These are phyloP conservation scores for Aspergillus bombycis DNA, from an alignment of 2,329 filamentous ascomycete genomes.

Conservation along the genomic window DNA sequence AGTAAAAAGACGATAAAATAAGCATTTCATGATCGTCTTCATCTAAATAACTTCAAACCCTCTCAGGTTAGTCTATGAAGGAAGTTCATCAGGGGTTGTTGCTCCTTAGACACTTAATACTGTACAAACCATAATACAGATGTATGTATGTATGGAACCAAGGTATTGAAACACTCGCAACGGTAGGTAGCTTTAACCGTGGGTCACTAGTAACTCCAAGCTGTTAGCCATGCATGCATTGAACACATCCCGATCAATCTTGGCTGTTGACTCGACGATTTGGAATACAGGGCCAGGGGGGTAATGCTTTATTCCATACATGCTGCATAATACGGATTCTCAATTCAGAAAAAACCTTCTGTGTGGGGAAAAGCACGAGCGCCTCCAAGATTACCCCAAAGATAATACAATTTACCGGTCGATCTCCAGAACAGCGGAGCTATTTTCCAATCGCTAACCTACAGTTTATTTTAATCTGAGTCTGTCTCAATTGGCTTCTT, in stretches of 20 bases:
- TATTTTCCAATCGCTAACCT: not conserved
- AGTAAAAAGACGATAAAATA: not conserved
- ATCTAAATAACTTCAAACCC: not conserved
- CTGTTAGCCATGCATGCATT: no score
- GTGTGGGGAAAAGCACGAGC: constrained; percentile 9
- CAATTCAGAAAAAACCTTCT: not conserved
- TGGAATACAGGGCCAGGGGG: constrained; percentile 4
- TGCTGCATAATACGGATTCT: not conserved
- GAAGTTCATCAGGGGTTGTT: not conserved
- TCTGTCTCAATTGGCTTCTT: not conserved
- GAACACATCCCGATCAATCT: not conserved
- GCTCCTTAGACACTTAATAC: not conserved
- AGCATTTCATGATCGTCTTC: not conserved
- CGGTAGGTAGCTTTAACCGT: not conserved
- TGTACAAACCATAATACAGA: not conserved
- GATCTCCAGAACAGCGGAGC: constrained; percentile 2
- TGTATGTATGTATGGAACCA: not conserved
- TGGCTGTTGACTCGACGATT: constrained; percentile 1
- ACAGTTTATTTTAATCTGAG: not conserved
- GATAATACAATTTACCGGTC: not conserved
- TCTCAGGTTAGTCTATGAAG: not conserved
- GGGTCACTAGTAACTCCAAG: not conserved
- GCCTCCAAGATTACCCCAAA: not conserved
- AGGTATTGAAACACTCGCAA: not conserved
- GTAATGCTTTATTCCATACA: not conserved